These are phyloP conservation scores for Pisolithus sp. DNA, from an alignment of 768 basidiomycete genomes.

Conservation along the genomic window DNA sequence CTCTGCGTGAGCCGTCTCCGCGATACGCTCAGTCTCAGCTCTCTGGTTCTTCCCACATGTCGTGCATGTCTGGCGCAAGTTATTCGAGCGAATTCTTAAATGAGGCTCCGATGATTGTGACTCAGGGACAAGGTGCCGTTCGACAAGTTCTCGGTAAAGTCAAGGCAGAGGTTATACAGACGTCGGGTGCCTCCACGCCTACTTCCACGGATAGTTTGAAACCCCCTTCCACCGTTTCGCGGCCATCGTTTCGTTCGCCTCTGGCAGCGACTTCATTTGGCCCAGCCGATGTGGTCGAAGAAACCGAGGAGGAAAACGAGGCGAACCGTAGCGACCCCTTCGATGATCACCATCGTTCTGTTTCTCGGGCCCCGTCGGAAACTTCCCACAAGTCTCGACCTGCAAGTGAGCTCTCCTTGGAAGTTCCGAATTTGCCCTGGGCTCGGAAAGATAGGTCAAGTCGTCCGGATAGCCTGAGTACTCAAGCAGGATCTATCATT, in stretches of 20 bases:
- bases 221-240: conserved; percentile 30
- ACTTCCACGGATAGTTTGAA: conserved; percentile 34
- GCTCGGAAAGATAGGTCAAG: conserved; percentile 31
- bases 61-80: conserved; percentile 70
- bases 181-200: conserved; percentile 35
- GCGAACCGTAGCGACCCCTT: conserved; percentile 48
- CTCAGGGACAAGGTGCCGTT: conserved; percentile 53
- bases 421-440: conserved; percentile 39
- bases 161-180: conserved; percentile 72
- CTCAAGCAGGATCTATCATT: conserved; percentile 52
- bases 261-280: conserved; percentile 68
- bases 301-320: conserved; percentile 33
- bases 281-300: conserved; percentile 55
- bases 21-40: conserved; percentile 41
- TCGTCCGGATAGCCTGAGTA: conserved; percentile 56
- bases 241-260: conserved; percentile 54
- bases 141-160: conserved; percentile 71
- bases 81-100: conserved; percentile 74
- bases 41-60: conserved; percentile 55
- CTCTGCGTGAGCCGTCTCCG: conserved; percentile 32
- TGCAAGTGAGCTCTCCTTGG: conserved; percentile 33
- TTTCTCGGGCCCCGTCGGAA: conserved; percentile 12
- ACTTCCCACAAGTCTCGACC: conserved; percentile 20
- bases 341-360: conserved; percentile 43
- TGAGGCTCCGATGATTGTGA: conserved; percentile 79